Base-by-base conservation (phyloP, 169 alveolate species). In the Plasmodium fragile region DNA sequence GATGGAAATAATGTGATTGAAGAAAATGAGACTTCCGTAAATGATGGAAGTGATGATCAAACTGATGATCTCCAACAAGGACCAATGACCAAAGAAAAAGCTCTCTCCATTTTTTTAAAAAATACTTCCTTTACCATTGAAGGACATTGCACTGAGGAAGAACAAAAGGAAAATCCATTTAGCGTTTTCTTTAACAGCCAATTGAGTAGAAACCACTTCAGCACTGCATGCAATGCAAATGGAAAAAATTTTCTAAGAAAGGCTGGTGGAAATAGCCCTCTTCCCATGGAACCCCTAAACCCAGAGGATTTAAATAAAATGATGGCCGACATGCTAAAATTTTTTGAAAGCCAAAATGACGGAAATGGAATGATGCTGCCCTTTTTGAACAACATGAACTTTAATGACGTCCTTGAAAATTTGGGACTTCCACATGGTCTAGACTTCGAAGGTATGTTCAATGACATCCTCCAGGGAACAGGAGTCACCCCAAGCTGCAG, bases 41-140 rank as follows among this genome's bases (percentile, higher is more conserved):
- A 34, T 22, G 80, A 32, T 41, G 39, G 36, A 10, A 4, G 41
- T 55, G 41, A 81, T 41, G 75, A 81, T 1, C 36, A 81, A 10
- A 77, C 32, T 32, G 69, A 71, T 6, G 30, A 36, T 4, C 22
- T 65, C 36, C n/a, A 0, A 22, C 53, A 70, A 7, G 69, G 69
- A 53, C 77, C 83, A 1, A 32, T 85, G 78, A 85, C 49, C 0
- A 85, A 73, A 36, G 80, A 85, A 16, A 85, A 85, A 30, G 93
- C 73, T 30, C 11, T 73, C 7, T 4, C 59, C 2, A 85, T 77
- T 25, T 28, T 85, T 0, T n/a, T 85, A 16, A 72, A 52, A 53
- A 69, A 85, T 43, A n/a, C 80, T 4, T 52, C 65, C 43, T 77
- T 85, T 32, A 3, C 6, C 5, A 73, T 85, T 43, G 81, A 41